phyloP scores from a whole-genome alignment of 805 yeast genomes.

The Cyberlindnera euphorbiae region DNA sequence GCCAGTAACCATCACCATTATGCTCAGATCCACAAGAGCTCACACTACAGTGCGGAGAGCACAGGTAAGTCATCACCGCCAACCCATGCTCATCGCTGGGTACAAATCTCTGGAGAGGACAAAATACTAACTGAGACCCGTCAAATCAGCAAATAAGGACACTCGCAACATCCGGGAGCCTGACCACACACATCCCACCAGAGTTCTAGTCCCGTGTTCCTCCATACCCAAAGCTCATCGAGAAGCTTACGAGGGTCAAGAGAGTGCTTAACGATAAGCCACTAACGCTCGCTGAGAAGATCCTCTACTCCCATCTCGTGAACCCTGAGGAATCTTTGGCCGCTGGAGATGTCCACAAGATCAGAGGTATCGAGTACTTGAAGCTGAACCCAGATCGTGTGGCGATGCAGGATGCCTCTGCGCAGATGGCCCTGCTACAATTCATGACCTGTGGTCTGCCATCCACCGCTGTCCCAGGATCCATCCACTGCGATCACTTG shows the following conservation, averaged over 20 bases:
- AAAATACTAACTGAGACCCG: conserved; percentile 1
- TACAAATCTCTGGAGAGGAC: conserved; percentile 1
- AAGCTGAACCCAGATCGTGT: conserved; percentile 96
- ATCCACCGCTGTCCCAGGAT: conserved; percentile 85
- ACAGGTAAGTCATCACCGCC: conserved; percentile 10
- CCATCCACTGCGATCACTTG: conserved; percentile 97
- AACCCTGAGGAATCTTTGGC: conserved; percentile 80
- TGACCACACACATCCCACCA: conserved; percentile 37
- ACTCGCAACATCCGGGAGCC: conserved; percentile 20
- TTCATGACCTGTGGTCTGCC: conserved; percentile 96
- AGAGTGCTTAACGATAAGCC: conserved; percentile 65
- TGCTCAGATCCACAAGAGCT: conserved; percentile 12
- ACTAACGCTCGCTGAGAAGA: conserved; percentile 90
- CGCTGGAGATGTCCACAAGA: conserved; percentile 43
- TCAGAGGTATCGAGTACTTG: conserved; percentile 86
- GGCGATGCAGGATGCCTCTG: conserved; percentile 99
- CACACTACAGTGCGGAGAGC: conserved; percentile 10
- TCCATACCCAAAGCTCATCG: conserved; percentile 74
- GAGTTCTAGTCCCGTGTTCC: conserved; percentile 73
- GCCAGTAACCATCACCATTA: too few relatives aligned
- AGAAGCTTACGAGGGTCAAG: conserved; percentile 60
- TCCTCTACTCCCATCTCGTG: conserved; percentile 86
- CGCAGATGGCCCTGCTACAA: conserved; percentile 97
- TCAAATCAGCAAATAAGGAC: conserved; percentile 15
- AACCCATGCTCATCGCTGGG: not conserved